Evolutionary conservation across 1,284 basidiomycete species (phyloP).

Genomic region (Somion occarium): DNA sequence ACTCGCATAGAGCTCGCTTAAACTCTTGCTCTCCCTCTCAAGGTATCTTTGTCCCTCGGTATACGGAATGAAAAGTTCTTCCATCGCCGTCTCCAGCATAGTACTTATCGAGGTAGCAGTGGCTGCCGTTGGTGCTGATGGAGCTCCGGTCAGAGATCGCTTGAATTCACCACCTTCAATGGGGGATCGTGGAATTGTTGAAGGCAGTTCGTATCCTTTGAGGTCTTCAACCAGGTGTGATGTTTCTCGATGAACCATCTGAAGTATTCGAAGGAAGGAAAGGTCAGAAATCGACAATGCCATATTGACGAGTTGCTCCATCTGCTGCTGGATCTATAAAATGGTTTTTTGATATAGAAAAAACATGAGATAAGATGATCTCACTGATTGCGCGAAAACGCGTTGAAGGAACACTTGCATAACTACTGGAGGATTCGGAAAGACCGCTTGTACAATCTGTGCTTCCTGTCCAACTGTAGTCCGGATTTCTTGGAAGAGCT

Average conservation of each 20-base stretch:
- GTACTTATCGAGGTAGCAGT: conserved; percentile 58
- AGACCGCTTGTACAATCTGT: conserved; percentile 98
- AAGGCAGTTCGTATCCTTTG: conserved; percentile 85
- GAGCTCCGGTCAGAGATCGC: conserved; percentile 43
- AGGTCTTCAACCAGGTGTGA: conserved; percentile 86
- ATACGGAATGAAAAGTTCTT: conserved; percentile 95
- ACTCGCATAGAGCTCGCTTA: conserved; percentile 79
- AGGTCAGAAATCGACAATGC: conserved; percentile 78
- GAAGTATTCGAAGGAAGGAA: conserved; percentile 87
- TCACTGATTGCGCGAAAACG: conserved; percentile 95
- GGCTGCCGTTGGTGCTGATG: conserved; percentile 35
- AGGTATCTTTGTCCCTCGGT: conserved; percentile 90
- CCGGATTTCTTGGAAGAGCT: conserved; percentile 86
- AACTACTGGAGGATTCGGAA: conserved; percentile 94
- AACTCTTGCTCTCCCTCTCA: conserved; percentile 86
- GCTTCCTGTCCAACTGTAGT: conserved; percentile 92
- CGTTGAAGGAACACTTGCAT: conserved; percentile 99
- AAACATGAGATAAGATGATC: conserved; percentile 22
- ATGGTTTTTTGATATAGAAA: neutral
- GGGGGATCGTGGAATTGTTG: conserved; percentile 56
- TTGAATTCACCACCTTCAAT: conserved; percentile 58
- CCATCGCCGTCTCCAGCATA: conserved; percentile 93
- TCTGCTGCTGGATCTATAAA: conserved; percentile 86
- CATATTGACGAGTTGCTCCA: conserved; percentile 80
- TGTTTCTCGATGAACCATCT: conserved; percentile 82